These are phyloP conservation scores for Exophiala viscosa DNA, from an alignment of 2,329 filamentous ascomycete species.

Conservation along the genomic window DNA sequence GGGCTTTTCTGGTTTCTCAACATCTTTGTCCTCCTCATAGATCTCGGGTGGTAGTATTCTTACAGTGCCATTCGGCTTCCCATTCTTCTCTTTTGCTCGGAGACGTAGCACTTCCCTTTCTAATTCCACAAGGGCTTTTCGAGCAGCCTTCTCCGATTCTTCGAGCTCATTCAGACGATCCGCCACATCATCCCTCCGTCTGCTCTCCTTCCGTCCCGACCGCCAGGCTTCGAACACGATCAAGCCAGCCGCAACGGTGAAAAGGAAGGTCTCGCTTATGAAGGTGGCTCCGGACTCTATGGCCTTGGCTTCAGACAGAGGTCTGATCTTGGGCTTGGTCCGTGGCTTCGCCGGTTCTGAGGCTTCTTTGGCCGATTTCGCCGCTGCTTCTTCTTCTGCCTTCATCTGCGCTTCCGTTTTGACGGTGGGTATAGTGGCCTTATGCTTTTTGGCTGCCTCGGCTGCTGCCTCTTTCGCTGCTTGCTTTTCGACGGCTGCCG, in stretches of 20 bases:
- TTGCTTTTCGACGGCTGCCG: conserved; percentile 47
- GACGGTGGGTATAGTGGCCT: conserved; percentile 56
- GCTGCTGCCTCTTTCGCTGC: conserved; percentile 48
- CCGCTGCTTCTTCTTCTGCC: conserved; percentile 51
- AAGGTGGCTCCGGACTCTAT: conserved; percentile 68
- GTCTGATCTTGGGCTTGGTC: conserved; percentile 55
- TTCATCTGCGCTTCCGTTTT: conserved; percentile 59
- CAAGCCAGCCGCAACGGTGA: conserved; percentile 59
- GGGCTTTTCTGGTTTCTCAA: conserved; percentile 28
- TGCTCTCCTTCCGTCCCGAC: conserved; percentile 58
- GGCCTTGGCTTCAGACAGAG: conserved; percentile 63
- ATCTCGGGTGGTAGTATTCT: conserved; percentile 41
- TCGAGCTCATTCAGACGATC: conserved; percentile 59
- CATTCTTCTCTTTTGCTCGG: conserved; percentile 36
- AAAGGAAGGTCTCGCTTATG: conserved; percentile 64
- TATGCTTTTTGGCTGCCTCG: conserved; percentile 53
- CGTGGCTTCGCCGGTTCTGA: conserved; percentile 47
- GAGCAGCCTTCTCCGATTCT: conserved; percentile 42
- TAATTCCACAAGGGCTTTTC: conserved; percentile 41
- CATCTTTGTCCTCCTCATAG: conserved; percentile 36
- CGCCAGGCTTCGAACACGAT: conserved; percentile 62
- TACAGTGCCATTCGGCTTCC: conserved; percentile 27
- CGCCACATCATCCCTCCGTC: conserved; percentile 57
- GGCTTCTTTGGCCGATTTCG: conserved; percentile 39
- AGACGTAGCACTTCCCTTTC: conserved; percentile 46